Conservation (phyloP, 345 rosid species). For the Sonneratia alba region DNA sequence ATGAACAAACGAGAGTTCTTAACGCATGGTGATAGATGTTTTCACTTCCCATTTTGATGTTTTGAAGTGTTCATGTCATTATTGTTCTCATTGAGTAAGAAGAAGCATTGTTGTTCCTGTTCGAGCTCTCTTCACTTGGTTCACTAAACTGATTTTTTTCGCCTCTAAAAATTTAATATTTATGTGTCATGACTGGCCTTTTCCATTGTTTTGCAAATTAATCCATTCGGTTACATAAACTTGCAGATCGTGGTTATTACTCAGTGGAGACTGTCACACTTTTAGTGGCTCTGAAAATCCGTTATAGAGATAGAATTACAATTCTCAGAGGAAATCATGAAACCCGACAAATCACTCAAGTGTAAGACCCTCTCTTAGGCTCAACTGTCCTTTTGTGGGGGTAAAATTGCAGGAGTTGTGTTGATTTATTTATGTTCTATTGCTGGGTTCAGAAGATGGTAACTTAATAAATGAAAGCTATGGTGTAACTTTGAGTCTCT, state of each 20-base stretch:
- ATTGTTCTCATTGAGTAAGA: too few relatives aligned
- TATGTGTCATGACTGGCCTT: not conserved
- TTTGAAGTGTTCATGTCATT: not conserved
- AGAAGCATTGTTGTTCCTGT: too few relatives aligned
- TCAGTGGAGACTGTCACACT: conserved; percentile 94
- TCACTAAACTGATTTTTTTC: too few relatives aligned
- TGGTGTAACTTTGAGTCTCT: not conserved
- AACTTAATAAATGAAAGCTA: not conserved
- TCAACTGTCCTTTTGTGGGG: not conserved
- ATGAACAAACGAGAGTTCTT: too few relatives aligned
- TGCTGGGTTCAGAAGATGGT: conserved; percentile 1
- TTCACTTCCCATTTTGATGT: too few relatives aligned
- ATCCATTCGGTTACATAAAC: conserved; percentile 3
- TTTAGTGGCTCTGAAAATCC: conserved; percentile 88
- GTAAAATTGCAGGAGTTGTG: not conserved
- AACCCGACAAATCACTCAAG: conserved; percentile 99
- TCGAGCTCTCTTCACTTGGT: too few relatives aligned
- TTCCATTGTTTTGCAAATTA: not conserved
- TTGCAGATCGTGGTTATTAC: conserved; percentile 98
- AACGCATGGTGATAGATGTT: too few relatives aligned
- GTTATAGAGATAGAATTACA: conserved; percentile 91
- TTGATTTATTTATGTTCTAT: not conserved
- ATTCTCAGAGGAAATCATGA: conserved; percentile 94
- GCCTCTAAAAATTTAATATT: too few relatives aligned
- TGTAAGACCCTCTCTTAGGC: conserved; percentile 44